Evolutionary conservation across 176 grass and related monocot species (phyloP), one percentile per base, ranked within the genome.

Genomic region (Cenchrus purpureus): DNA sequence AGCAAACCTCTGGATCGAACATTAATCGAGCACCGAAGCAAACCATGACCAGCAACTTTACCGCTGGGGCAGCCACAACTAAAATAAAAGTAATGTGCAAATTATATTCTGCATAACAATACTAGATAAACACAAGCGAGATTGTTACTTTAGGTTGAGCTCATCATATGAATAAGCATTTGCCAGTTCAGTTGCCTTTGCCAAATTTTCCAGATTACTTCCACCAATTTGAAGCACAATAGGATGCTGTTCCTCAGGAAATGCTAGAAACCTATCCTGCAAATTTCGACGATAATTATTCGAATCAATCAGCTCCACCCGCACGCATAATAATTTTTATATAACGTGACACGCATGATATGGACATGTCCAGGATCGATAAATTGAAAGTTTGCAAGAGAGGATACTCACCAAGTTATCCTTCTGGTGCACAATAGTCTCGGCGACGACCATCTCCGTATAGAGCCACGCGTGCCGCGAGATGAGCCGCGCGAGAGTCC

Each of bases 361-460:
- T 50, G 40, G 52, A 76, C 16, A 40, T 16, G 68, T 64, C 79
- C n/a, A 70, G 53, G 37, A 12, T 78, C 22, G 20, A 22, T 17
- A 68, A 46, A 13, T 71, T 25, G 60, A 89, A 68, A 79, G 34
- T 5, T 17, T 28, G 45, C 16, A 73, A 74, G 12, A 0, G 3
- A 46, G 12, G 28, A 51, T 13, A 19, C 83, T 88, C 78, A 98
- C 95, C 85, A 98, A 84, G 61, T 92, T 95, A 87, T 98, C 82
- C 68, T 85, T 91, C 79, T 98, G 95, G 75, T 95, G 95, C 80
- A 98, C 89, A 58, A 98, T 95, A 3, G 92, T 98, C 78, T 98
- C 95, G 28, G 95, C 95, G 51, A 98, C 95, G 56, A 98, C 89
- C 95, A 98, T 98, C 92, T 98, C 95, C 14, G 95, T 98, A 70